Percentiles rank a stretch among this genome's conserved stretches.
phyloP scores from a whole-genome alignment of 2,329 filamentous ascomycete genomes.

The Pseudocercospora vitis region DNA sequence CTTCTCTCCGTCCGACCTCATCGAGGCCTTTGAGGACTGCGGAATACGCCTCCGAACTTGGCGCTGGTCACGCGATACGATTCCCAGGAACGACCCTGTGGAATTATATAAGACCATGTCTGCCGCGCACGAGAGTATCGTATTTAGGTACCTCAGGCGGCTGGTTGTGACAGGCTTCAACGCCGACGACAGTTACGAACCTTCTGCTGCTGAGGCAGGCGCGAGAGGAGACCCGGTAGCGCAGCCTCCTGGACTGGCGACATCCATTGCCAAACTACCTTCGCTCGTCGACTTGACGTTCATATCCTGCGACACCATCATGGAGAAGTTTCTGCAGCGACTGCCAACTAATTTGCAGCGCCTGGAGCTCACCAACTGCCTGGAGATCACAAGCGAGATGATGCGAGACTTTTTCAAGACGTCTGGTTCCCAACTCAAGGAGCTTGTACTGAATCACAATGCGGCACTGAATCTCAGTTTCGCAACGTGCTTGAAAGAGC shows the following conservation, averaged over 20 bases:
- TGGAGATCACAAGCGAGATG: conserved; percentile 67
- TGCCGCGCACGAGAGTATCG: conserved; percentile 39
- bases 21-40: conserved; percentile 60
- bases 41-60: conserved; percentile 51
- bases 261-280: conserved; percentile 59
- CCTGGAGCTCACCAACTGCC: conserved; percentile 77
- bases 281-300: conserved; percentile 68
- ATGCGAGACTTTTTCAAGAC: conserved; percentile 65
- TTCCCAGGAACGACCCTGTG: conserved; percentile 20
- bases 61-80: conserved; percentile 53
- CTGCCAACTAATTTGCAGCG: conserved; percentile 66
- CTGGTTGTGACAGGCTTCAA: conserved; percentile 55
- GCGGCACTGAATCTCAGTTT: conserved; percentile 75
- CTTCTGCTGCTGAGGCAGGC: conserved; percentile 18
- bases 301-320: conserved; percentile 71
- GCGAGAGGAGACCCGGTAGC: neutral
- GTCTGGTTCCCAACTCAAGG: conserved; percentile 66
- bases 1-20: conserved; percentile 63
- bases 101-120: conserved; percentile 32
- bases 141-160: conserved; percentile 58
- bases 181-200: conserved; percentile 31
- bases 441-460: conserved; percentile 74
- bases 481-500: conserved; percentile 61
- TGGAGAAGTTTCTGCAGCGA: conserved; percentile 64
- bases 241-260: conserved; percentile 36